Percentiles rank a stretch among this genome's conserved stretches.
phyloP scores from a whole-genome alignment of 495 filamentous ascomycete genomes.

The Friedmanniomyces endolithicus region DNA sequence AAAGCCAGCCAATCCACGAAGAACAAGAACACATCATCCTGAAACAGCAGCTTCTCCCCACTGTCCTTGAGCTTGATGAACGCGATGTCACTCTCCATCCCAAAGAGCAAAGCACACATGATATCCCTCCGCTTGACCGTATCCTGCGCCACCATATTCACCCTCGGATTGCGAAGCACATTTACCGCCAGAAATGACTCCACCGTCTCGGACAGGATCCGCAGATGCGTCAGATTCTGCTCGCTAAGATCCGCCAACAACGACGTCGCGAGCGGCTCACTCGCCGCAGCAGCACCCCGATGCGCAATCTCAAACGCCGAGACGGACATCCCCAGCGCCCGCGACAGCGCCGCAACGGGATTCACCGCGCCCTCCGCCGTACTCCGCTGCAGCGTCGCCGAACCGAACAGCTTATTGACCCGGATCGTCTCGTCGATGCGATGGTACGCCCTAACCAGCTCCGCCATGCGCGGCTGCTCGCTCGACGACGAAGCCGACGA shows the following conservation, averaged over 20 bases:
- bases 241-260: conserved; percentile 76
- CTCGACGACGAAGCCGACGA: conserved; percentile 12
- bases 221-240: conserved; percentile 72
- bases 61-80: conserved; percentile 38
- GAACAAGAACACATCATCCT: conserved; percentile 75
- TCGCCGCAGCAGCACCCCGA: conserved; percentile 56
- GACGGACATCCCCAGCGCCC: conserved; percentile 68
- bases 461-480: conserved; percentile 35
- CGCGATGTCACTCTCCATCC: conserved; percentile 11
- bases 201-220: conserved; percentile 76
- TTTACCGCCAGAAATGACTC: conserved; percentile 50
- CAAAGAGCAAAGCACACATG: conserved; percentile 25
- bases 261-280: conserved; percentile 33
- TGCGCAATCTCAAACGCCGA: conserved; percentile 84
- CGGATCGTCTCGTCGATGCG: conserved; percentile 66
- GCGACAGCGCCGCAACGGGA: conserved; percentile 43
- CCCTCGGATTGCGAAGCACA: background rate
- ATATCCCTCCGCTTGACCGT: conserved; percentile 3
- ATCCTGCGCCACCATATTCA: background rate
- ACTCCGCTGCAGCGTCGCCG: conserved; percentile 28
- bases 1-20: conserved; percentile 52
- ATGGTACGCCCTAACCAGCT: conserved; percentile 69
- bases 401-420: conserved; percentile 47
- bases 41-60: conserved; percentile 47
- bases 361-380: conserved; percentile 53